Conservation (phyloP, 306 rosid species). For the Dryas octopetala region DNA sequence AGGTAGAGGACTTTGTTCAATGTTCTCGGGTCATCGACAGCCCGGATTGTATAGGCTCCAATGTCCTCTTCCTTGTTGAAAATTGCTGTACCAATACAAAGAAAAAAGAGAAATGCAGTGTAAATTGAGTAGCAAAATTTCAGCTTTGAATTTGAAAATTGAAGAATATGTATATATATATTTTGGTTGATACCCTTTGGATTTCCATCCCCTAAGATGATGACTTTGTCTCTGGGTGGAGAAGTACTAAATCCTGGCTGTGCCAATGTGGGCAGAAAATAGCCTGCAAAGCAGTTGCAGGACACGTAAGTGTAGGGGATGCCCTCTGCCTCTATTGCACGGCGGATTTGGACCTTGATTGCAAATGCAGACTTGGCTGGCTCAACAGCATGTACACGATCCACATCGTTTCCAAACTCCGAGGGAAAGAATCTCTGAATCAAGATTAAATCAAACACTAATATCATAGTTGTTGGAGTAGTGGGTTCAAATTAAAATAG, state of each 20-base stretch:
- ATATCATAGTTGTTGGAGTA: no score
- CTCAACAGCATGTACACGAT: slow-evolving; percentile 73
- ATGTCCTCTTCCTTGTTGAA: slow-evolving; percentile 86
- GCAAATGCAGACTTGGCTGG: slow-evolving; percentile 84
- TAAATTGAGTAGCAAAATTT: not conserved
- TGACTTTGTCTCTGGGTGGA: slow-evolving; percentile 76
- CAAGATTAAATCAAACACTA: not conserved
- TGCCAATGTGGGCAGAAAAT: slow-evolving; percentile 64
- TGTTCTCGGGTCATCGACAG: slow-evolving; percentile 86
- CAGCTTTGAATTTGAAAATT: not conserved
- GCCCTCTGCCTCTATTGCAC: slow-evolving; percentile 60
- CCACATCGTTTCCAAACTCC: slow-evolving; percentile 85
- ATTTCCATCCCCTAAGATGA: slow-evolving; percentile 69
- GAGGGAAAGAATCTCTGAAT: slow-evolving; percentile 87
- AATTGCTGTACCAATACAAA: slow-evolving; percentile 37
- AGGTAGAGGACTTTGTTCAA: slow-evolving; percentile 78
- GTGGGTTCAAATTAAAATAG: no score
- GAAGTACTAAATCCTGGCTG: slow-evolving; percentile 60
- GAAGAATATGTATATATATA: no score
- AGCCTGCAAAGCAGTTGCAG: slow-evolving; percentile 63
- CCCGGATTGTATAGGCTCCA: slow-evolving; percentile 73
- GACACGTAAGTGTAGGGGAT: slow-evolving; percentile 71
- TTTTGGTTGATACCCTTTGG: slow-evolving; percentile 47
- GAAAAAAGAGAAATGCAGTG: not conserved
- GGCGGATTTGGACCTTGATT: slow-evolving; percentile 56